Base-by-base conservation (phyloP, 352 stramenopile species). In the Thraustotheca clavata region DNA sequence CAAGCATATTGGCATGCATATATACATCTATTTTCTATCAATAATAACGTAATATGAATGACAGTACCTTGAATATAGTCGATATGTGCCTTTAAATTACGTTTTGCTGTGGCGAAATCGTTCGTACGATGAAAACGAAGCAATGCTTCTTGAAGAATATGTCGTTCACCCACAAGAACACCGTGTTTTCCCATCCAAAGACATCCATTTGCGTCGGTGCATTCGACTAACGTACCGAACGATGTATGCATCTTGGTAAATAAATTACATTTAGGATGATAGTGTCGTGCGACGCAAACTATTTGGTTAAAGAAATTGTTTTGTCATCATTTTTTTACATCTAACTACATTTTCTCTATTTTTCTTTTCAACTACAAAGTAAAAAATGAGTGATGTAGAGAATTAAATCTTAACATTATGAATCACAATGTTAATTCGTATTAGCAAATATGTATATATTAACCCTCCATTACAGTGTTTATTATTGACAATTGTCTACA, bases 91-190 rank as follows among this genome's bases (percentile, higher is more conserved):
- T 88, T 70, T 52, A 91, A 71, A 74, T 39, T 74, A 71, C 59
- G 75, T 75, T 32, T 76, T 69, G 40, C 68, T 70, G 49, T 76
- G 18, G 12, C 57, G 8, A 62, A 43, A 36, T 67, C 31, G 4
- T 57, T 46, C 49, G 71, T 60, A 16, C 76, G 62, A 22, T 78
- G 63, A 61, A 89, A 73, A 39, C 67, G 71, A 32, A 62, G 57
- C 62, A 91, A 69, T 49, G 89, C 74, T 59, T 88, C 76, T n/a
- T 69, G 76, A 70, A 86, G 76, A 65, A 91, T 77, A 32, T 69
- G 72, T 33, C 73, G 61, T 27, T 72, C 59, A 0, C 41, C 8
- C 40, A 88, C 73, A 8, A 70, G 60, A 11, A 69, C 31, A 26
- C 80, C 77, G 7, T 73, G 43, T 1, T 52, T 69, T 54, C 75